Base-by-base conservation (phyloP, 345 rosid genomes). In the Microthlaspi erraticum region DNA sequence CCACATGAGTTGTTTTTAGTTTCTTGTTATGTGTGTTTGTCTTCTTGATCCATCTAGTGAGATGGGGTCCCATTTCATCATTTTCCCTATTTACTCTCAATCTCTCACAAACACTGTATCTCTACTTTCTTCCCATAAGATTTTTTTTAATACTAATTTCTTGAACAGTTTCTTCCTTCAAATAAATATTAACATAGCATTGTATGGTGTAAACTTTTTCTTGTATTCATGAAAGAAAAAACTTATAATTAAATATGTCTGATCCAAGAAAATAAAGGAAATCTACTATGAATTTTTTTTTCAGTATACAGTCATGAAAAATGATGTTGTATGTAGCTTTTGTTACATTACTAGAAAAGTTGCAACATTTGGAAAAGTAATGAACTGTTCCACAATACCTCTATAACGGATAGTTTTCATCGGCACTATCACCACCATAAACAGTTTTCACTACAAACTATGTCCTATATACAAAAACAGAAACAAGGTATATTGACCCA, bases 1-100 rank as follows among this genome's bases (percentile, higher is more conserved):
- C 14, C 77, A 73, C 72, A 73, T 73, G 77, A 73, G 60, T 49
- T 73, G 72, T 73, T 65, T 72, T 65, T 65, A 72, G 60, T 67
- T 66, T 66, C 66, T 73, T 58, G 77, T 66, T 73, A 18, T 66
- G 77, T 66, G 74, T 60, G 74, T 60, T 61, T 56, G 52, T 64
- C 43, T 55, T 70, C 66, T 49, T 59, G 29, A 31, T 50, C 48
- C 10, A 46, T 59, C 19, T 33, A 43, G 36, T 52, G 55, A 19
- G 17, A 72, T 63, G 64, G 70, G 70, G 64, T 64, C 76, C 70
- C 70, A 64, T 72, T 63, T 46, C 68, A 32, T 33, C 14, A 32
- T 32, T 63, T 32, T 16, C 29, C 8, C 43, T 57, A 18, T 57
- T 38, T 59, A 38, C 18, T 48, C 17, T 46, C 73, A 36, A 56